Evolutionary conservation across 805 yeast species (phyloP).

Genomic region (Metschnikowia hibisci): DNA sequence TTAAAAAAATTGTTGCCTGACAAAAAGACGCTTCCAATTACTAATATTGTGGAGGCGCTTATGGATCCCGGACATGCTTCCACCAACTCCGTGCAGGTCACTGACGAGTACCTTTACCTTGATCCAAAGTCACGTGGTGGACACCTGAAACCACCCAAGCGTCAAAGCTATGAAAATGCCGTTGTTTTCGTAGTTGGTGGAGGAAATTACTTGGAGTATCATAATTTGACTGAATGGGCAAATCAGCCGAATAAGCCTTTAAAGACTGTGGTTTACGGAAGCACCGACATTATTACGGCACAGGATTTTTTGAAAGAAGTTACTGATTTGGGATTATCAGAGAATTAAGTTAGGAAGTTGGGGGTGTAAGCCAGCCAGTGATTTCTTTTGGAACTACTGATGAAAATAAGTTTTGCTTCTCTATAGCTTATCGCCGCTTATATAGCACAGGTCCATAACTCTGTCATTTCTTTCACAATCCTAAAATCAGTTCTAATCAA

Average conservation of each 20-base stretch:
- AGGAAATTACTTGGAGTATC: slow-evolving; percentile 91
- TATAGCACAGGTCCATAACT: too few species aligned
- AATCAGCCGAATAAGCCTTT: slow-evolving; percentile 29
- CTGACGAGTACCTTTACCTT: slow-evolving; percentile 86
- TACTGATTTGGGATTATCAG: slow-evolving; percentile 25
- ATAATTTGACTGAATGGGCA: slow-evolving; percentile 89
- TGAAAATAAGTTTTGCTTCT: too few species aligned
- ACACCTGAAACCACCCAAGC: slow-evolving; percentile 81
- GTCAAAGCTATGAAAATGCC: slow-evolving; percentile 76
- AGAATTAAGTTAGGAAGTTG: too few species aligned
- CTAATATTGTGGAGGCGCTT: slow-evolving; percentile 85
- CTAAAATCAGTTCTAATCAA: slow-evolving; percentile 11
- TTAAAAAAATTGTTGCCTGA: slow-evolving; percentile 84
- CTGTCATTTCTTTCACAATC: not conserved
- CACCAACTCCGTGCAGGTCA: slow-evolving; percentile 59
- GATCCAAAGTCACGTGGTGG: slow-evolving; percentile 92
- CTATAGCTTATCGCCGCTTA: too few species aligned
- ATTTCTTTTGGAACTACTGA: too few species aligned
- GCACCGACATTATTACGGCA: slow-evolving; percentile 74
- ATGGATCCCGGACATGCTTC: slow-evolving; percentile 75
- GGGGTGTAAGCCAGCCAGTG: too few species aligned
- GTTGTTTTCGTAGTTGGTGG: slow-evolving; percentile 95
- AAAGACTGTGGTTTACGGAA: slow-evolving; percentile 77
- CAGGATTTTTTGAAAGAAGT: slow-evolving; percentile 66
- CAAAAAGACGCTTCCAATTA: slow-evolving; percentile 81